Base-by-base conservation (phyloP, 2,329 filamentous ascomycete genomes). In the Amylocarpus encephaloides region DNA sequence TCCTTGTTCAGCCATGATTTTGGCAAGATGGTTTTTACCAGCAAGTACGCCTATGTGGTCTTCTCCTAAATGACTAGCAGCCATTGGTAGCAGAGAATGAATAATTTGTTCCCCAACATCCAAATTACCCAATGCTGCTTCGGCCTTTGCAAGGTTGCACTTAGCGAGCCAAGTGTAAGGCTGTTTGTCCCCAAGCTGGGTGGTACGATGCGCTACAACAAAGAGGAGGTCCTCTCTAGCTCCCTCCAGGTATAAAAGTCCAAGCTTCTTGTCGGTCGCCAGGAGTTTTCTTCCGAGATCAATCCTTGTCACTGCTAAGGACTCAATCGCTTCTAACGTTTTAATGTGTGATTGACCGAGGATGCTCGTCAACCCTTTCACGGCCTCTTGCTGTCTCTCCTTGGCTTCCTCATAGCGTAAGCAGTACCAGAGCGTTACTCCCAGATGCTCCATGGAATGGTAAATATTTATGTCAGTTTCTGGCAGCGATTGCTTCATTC, bases 121-220 rank as follows among this genome's bases (percentile, higher is more conserved):
- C 3, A 33, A 35, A 11, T 57, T n/a, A 2, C 59, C 57, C 15
- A 59, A 36, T 10, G 55, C 57, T 13, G 40, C 52, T 26, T 66
- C 54, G 26, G 63, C 51, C 29, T 59, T 56, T 1, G 62, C 62
- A 7, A 66, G 55, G 42, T 66, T 64, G 32, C 47, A 47, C 22
- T 57, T 59, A 1, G 64, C 59, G 4, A 61, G 44, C 1, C 66
- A 53, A 1, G 62, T 66, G 42, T 54, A 63, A 6, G 59, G 52
- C 26, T 66, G 59, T 40, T 62, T 57, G 39, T 57, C 59, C 6
- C 64, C 63, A 6, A 53, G 32, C 13, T 18, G 19, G 5, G 41
- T 41, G 18, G n/a, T 42, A 26, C 57, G 52, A 9, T 48, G 12
- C 12, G 9, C 18, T 19, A 34, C 32, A 9, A 34, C 32, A 34